phyloP scores from a whole-genome alignment of 441 rosid species.

The Erysimum cheiri region DNA sequence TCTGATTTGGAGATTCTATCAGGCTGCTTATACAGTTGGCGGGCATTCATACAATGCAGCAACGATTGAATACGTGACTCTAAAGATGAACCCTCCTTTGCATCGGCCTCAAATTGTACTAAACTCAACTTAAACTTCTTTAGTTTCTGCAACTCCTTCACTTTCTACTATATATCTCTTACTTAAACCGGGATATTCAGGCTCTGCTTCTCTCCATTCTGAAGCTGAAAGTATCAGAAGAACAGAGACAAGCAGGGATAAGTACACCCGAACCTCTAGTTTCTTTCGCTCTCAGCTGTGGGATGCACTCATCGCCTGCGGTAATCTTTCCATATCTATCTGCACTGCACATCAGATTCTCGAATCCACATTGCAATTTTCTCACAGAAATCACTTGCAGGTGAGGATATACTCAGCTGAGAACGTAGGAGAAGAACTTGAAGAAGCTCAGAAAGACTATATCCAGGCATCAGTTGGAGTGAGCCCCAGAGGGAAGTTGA shows the following conservation, averaged over 20 bases:
- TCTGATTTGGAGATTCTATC: constrained; percentile 37
- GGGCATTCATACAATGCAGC: constrained; percentile 88
- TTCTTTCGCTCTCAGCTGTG: constrained; percentile 83
- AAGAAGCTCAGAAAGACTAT: constrained; percentile 83
- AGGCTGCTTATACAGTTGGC: constrained; percentile 95
- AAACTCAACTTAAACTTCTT: constrained; percentile 10
- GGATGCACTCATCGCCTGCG: constrained; percentile 91
- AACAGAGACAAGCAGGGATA: constrained; percentile 66
- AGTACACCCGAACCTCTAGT: constrained; percentile 66
- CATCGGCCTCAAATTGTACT: constrained; percentile 87
- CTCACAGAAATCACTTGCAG: constrained; percentile 48
- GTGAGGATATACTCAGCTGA: constrained; percentile 75
- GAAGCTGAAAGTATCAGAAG: constrained; percentile 73
- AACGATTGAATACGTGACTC: constrained; percentile 68
- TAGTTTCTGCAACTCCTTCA: constrained; percentile 17
- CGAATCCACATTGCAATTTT: neutral
- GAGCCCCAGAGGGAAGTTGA: constrained; percentile 81
- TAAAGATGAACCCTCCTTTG: constrained; percentile 87
- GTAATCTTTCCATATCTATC: constrained; percentile 48
- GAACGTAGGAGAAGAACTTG: constrained; percentile 73
- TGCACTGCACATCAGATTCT: constrained; percentile 9
- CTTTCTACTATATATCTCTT: constrained; percentile 24
- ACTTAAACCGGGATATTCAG: constrained; percentile 46
- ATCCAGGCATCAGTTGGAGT: constrained; percentile 82
- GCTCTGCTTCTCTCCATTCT: constrained; percentile 88